Evolutionary conservation across 2,329 filamentous ascomycete genomes (phyloP).

Genomic region (Paecilomyces niveus): DNA sequence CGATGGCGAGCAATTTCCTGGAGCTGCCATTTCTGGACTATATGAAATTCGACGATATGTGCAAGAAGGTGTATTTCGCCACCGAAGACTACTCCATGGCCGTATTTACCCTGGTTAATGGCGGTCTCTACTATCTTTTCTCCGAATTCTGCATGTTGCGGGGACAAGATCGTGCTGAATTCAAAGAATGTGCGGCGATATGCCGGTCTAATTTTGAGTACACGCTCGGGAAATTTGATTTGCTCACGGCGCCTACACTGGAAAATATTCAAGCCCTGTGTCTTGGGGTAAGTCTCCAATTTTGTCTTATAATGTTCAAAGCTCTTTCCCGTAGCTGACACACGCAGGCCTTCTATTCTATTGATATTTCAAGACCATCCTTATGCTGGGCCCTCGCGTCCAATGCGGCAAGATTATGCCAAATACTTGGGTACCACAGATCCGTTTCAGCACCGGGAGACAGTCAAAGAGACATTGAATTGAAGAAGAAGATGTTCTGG

Average conservation of each 20-base stretch:
- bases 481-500: constrained; percentile 49
- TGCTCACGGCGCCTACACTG: constrained; percentile 50
- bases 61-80: constrained; percentile 37
- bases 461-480: constrained; percentile 12
- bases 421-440: constrained; percentile 57
- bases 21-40: constrained; percentile 27
- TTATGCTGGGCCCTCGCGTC: constrained; percentile 59
- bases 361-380: constrained; percentile 56
- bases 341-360: constrained; percentile 51
- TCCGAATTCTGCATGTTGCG: constrained; percentile 17
- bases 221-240: constrained; percentile 42
- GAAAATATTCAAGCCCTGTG: constrained; percentile 54
- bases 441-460: constrained; percentile 18
- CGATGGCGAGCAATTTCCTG: constrained; percentile 12
- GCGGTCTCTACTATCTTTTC: constrained; percentile 32
- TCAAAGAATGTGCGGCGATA: constrained; percentile 19
- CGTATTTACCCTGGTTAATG: constrained; percentile 33
- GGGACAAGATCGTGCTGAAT: constrained; percentile 17
- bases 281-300: constrained; percentile 44
- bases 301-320: constrained; percentile 20
- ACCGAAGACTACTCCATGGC: constrained; percentile 35
- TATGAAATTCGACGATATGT: constrained; percentile 29
- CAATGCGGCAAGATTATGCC: constrained; percentile 53
- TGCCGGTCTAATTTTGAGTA: constrained; percentile 41
- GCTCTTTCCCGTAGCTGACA: constrained; percentile 3